Evolutionary conservation across 75 land plant species (phyloP), one percentile per base, ranked within the genome.

Genomic region (Sequoia sempervirens): DNA sequence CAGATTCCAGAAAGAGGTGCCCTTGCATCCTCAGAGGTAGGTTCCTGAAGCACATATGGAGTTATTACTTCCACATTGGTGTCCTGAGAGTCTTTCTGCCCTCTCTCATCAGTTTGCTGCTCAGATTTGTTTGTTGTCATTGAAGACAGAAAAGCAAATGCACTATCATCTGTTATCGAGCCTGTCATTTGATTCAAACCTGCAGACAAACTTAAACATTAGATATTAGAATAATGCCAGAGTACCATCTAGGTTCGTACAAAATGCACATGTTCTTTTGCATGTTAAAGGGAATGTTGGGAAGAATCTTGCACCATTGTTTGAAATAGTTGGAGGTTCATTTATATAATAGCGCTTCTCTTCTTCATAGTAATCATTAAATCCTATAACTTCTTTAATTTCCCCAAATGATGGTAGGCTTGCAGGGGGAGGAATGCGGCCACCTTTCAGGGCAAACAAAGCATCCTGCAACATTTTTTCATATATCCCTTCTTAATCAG

Each of bases 401-500:
- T 90, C 94, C 45, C 91, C 95, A 92, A 96, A 96, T 56, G 98
- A 88, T 56, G 98, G 95, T 86, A 96, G 84, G 75, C 87, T 87
- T 78, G 89, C 86, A 81, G 97, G 94, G 45, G 93, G 87, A 32
- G 97, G 97, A 34, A 95, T 78, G 37, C 94, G 92, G 14, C 95
- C 95, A 81, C 88, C 82, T 82, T 93, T 96, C 46, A 97, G 87
- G 26, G 95, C 98, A 58, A 58, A 70, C 11, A 97, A 86, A 79
- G 98, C 96, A 92, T 94, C 96, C 99, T 97, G 91, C 56, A 61
- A 61, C n/a, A 90, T 46, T 58, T 30, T 20, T 81, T 58, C 78
- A 75, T 75, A 7, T 23, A 40, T 75, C 78, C 20, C 26, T 6
- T 34, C 2, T 38, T 37, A 40, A 75, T 75, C 40, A 75, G 26